Percentiles rank a stretch among this genome's conserved stretches.
These are phyloP conservation scores for Beauveria pseudobassiana DNA, from an alignment of 2,329 filamentous ascomycete species.

Conservation along the genomic window DNA sequence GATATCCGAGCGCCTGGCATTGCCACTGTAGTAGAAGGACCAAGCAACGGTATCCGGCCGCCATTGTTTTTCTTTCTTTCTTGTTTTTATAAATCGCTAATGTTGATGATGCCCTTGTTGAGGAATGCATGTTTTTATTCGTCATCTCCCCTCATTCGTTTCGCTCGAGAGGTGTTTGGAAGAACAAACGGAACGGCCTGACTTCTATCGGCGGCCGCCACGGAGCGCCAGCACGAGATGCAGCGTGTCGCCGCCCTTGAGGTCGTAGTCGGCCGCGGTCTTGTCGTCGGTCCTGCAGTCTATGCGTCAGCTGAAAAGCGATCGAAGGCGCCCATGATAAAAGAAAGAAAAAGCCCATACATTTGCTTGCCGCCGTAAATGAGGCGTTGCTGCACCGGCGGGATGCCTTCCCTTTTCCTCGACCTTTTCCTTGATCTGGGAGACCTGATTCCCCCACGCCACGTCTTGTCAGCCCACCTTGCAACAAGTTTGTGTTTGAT, in stretches of 20 bases:
- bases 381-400: slow-evolving; percentile 89
- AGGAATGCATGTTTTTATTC: not conserved
- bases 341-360: slow-evolving; percentile 37
- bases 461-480: not conserved
- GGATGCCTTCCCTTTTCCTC: slow-evolving; percentile 99
- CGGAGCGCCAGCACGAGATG: slow-evolving; percentile 92
- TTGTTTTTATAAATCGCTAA: not conserved
- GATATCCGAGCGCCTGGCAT: not conserved
- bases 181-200: not conserved
- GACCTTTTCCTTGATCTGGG: slow-evolving; percentile 96
- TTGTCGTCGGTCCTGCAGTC: slow-evolving; percentile 80
- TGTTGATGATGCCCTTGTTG: not conserved
- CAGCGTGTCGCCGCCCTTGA: slow-evolving; percentile 86
- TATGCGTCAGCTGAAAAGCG: not conserved
- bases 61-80: not conserved
- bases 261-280: slow-evolving; percentile 80
- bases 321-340: not conserved
- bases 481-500: no score
- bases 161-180: not conserved
- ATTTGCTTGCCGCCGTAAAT: slow-evolving; percentile 99
- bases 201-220: slow-evolving; percentile 48
- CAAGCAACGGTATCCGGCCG: not conserved
- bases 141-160: not conserved
- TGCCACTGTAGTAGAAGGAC: not conserved
- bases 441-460: slow-evolving; percentile 53